phyloP scores from a whole-genome alignment of 305 asterid genomes.

The Euphrasia arctica region DNA sequence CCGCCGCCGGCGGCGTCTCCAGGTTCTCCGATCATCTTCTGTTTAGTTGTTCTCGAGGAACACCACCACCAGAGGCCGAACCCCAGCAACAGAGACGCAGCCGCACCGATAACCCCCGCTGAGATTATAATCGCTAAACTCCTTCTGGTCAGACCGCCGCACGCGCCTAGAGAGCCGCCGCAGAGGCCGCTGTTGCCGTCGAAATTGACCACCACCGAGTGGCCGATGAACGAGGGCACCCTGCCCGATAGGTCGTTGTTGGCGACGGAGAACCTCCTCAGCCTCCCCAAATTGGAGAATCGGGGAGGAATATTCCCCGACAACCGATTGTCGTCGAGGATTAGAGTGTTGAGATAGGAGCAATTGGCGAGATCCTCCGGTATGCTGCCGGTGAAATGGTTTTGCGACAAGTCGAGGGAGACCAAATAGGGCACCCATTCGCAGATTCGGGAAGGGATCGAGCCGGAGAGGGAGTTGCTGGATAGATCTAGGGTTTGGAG shows the following conservation, averaged over 20 bases:
- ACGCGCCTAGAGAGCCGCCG: slow-evolving; percentile 40
- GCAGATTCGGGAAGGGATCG: slow-evolving; percentile 57
- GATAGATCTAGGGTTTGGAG: slow-evolving; percentile 65
- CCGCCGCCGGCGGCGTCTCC: slow-evolving; percentile 17
- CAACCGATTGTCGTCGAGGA: slow-evolving; percentile 40
- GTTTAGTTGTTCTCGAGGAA: slow-evolving; percentile 29
- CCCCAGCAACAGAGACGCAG: slow-evolving; percentile 46
- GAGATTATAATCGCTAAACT: slow-evolving; percentile 47
- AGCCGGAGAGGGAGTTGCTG: slow-evolving; percentile 48
- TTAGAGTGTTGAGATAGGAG: slow-evolving; percentile 45
- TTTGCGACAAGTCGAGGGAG: slow-evolving; percentile 52
- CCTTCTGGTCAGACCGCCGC: slow-evolving; percentile 28
- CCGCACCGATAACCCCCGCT: slow-evolving; percentile 55
- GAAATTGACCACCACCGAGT: slow-evolving; percentile 33
- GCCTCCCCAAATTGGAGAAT: slow-evolving; percentile 41
- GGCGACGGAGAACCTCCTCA: slow-evolving; percentile 43
- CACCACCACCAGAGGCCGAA: slow-evolving; percentile 72
- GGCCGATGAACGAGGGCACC: slow-evolving; percentile 37
- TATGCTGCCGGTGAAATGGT: slow-evolving; percentile 45
- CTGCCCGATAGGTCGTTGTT: slow-evolving; percentile 47
- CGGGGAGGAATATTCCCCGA: slow-evolving; percentile 50
- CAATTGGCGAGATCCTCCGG: slow-evolving; percentile 56
- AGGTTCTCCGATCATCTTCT: slow-evolving; percentile 33
- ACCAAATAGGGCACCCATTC: slow-evolving; percentile 62
- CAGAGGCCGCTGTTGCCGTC: slow-evolving; percentile 55